Conservation (phyloP, 306 rosid species). For the Ormosia emarginata region DNA sequence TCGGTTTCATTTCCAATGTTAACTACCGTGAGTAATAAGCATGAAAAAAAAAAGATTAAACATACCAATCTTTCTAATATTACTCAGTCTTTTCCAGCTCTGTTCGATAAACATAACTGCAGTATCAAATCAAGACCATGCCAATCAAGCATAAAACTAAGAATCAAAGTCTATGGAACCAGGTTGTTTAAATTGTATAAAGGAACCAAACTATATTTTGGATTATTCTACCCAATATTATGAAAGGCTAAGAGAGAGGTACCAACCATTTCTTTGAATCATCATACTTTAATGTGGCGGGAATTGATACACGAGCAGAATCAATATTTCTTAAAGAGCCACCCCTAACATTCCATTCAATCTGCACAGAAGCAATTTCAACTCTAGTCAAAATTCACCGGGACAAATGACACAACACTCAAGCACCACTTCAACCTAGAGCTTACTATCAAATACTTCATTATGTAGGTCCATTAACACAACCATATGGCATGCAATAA, state of each 20-base stretch:
- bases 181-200: slow-evolving; percentile 18
- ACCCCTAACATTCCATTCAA: slow-evolving; percentile 83
- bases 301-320: slow-evolving; percentile 91
- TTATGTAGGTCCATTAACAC: background rate
- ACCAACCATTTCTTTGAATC: slow-evolving; percentile 87
- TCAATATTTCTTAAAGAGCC: slow-evolving; percentile 81
- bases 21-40: background rate
- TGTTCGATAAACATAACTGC: slow-evolving; percentile 81
- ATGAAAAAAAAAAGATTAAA: slow-evolving; percentile 9
- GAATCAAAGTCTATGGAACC: background rate
- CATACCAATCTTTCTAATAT: slow-evolving; percentile 95
- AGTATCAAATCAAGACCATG: slow-evolving; percentile 37
- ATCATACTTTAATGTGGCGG: slow-evolving; percentile 73
- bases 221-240: background rate
- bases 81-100: slow-evolving; percentile 83
- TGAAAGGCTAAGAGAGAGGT: slow-evolving; percentile 9
- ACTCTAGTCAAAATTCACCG: slow-evolving; percentile 11
- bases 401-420: slow-evolving; percentile 12
- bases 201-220: slow-evolving; percentile 7
- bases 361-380: slow-evolving; percentile 47
- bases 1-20: slow-evolving; percentile 16
- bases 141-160: slow-evolving; percentile 19
- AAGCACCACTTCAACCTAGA: slow-evolving; percentile 19
- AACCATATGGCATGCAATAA: background rate
- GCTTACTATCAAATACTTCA: background rate